Evolutionary conservation across 208 protist genomes (phyloP), one percentile per base, ranked within the genome.

Genomic region (Trypanosoma melophagium): DNA sequence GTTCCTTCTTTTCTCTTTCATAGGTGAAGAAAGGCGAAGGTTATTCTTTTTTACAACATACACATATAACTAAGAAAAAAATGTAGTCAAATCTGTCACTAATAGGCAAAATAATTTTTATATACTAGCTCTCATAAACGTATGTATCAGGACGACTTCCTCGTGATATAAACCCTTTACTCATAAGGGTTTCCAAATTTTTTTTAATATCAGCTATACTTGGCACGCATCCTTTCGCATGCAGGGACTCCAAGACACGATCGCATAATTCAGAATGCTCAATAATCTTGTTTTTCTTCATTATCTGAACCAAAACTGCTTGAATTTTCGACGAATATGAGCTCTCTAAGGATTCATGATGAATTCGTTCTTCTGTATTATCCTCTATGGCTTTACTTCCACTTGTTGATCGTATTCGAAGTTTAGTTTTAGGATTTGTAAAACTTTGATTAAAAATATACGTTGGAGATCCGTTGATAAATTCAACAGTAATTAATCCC

Each of bases 271-370:
- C 66, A 19, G 77, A 58, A 64, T 90, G 81, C 19, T 75, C 71
- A 31, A 89, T 56, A n/a, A 58, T 79, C 44, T 79, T 80, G n/a
- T 80, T 60, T 17, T 60, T 71, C 50, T 95, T 95, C 50, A 95
- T 69, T 17, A 86, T 59, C 40, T 84, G 83, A 1, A 92, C 73
- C 63, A 93, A 83, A 19, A 55, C 80, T n/a, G 82, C 75, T 54
- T 95, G 84, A 22, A 92, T 51, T 60, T 72, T 82, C 42, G 75
- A 73, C 10, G 74, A 76, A 54, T 71, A 61, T 31, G 71, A 60
- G 14, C 62, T 66, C 13, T 86, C 74, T 47, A 74, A 53, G 1
- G 57, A 47, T 25, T 64, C 62, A 49, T 42, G 24, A 40, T 38
- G 40, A 19, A 19, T 31, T 51, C 45, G 54, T 22, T 35, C 17